These are phyloP conservation scores for Fragaria vesca DNA, from an alignment of 306 rosid genomes.

Conservation along the genomic window DNA sequence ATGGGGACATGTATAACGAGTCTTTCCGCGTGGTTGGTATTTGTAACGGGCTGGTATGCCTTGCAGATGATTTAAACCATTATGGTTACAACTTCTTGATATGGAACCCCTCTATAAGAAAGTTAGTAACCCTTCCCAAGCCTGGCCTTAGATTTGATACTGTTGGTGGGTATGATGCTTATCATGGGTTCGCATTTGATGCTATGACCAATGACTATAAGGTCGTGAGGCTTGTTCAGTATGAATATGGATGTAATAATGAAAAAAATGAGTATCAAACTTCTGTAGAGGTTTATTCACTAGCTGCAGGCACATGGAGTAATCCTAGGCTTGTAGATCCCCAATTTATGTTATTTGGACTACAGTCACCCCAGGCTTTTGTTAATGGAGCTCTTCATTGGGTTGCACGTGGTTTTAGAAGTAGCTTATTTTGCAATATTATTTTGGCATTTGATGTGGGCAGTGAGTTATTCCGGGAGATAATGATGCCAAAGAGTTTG, in stretches of 20 bases:
- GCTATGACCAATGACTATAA: not conserved
- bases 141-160: not conserved
- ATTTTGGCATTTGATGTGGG: not conserved
- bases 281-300: not conserved
- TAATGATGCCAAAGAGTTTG: not conserved
- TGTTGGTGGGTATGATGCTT: not conserved
- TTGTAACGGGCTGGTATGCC: not conserved
- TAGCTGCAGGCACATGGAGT: not conserved
- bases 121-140: not conserved
- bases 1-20: not conserved
- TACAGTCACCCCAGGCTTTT: not conserved
- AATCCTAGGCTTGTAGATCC: not conserved
- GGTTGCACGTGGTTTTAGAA: not conserved
- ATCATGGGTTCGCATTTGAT: not conserved
- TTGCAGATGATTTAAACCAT: not conserved
- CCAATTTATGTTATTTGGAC: not conserved
- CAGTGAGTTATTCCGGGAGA: not conserved
- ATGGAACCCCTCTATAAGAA: constrained; percentile 1
- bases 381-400: constrained; percentile 4
- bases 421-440: not conserved
- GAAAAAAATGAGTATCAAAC: not conserved
- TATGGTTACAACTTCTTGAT: not conserved
- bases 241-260: not conserved
- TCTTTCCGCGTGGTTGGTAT: not conserved
- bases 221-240: not conserved